Evolutionary conservation across 768 basidiomycete genomes (phyloP).

Genomic region (Podaxis sp.): DNA sequence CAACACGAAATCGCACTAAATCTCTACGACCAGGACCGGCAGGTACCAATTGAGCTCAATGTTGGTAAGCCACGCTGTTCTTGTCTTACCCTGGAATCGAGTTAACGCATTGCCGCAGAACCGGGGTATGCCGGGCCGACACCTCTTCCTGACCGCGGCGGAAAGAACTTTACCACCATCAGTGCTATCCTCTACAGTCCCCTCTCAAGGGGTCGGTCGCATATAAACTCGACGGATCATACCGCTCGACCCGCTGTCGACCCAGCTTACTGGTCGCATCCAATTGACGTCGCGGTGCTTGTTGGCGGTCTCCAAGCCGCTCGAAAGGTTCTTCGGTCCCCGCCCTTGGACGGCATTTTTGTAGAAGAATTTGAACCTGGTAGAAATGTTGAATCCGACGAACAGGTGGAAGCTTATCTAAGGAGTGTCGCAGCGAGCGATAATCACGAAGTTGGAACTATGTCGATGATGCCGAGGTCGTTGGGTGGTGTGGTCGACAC

Average conservation of each 20-base stretch:
- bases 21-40: constrained; percentile 20
- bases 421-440: constrained; percentile 23
- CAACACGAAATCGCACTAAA: constrained; percentile 23
- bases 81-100: background rate
- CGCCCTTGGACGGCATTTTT: constrained; percentile 27
- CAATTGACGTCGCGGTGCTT: constrained; percentile 26
- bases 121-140: constrained; percentile 30
- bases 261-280: constrained; percentile 39
- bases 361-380: constrained; percentile 29
- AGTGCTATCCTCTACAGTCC: constrained; percentile 31
- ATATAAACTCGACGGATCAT: constrained; percentile 38
- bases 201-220: constrained; percentile 40
- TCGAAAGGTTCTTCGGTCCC: constrained; percentile 22
- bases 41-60: constrained; percentile 26
- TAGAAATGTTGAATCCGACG: constrained; percentile 13
- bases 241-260: constrained; percentile 42
- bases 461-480: constrained; percentile 35
- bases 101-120: constrained; percentile 14
- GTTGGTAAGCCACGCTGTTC: constrained; percentile 16
- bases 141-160: constrained; percentile 16
- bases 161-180: constrained; percentile 26
- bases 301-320: constrained; percentile 27
- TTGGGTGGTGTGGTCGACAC: constrained; percentile 35
- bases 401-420: constrained; percentile 22
- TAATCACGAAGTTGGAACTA: constrained; percentile 31